Evolutionary conservation across 2,329 filamentous ascomycete genomes (phyloP).

Genomic region (Aspergillus proliferans): DNA sequence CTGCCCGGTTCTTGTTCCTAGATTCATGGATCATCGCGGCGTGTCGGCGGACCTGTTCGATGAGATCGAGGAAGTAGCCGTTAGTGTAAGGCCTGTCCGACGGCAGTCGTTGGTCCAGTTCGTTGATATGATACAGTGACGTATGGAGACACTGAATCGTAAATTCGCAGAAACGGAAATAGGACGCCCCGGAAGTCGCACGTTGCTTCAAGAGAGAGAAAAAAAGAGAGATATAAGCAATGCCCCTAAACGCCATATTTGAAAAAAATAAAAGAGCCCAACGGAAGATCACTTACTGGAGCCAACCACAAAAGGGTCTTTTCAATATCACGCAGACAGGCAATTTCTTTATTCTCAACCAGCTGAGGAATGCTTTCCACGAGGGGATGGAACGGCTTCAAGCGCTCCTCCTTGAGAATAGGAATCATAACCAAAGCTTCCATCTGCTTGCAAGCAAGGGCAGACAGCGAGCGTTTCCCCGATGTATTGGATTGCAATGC

Average conservation of each 20-base stretch:
- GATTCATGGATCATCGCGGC: slow-evolving; percentile 73
- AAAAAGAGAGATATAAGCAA: slow-evolving; percentile 58
- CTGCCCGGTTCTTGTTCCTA: slow-evolving; percentile 60
- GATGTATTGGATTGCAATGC: slow-evolving; percentile 41
- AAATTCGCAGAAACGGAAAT: slow-evolving; percentile 82
- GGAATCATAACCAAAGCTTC: slow-evolving; percentile 72
- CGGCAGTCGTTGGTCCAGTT: slow-evolving; percentile 77
- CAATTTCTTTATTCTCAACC: slow-evolving; percentile 78
- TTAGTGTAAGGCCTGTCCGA: slow-evolving; percentile 87
- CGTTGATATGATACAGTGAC: slow-evolving; percentile 77
- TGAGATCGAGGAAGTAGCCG: slow-evolving; percentile 93
- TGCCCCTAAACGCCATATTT: slow-evolving; percentile 54
- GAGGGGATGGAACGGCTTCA: slow-evolving; percentile 76
- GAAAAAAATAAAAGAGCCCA: slow-evolving; percentile 31
- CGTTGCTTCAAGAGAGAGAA: slow-evolving; percentile 63
- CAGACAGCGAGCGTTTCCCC: slow-evolving; percentile 57
- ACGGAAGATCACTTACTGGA: slow-evolving; percentile 69
- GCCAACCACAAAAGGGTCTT: slow-evolving; percentile 87
- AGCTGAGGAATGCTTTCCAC: slow-evolving; percentile 71
- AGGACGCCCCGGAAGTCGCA: slow-evolving; percentile 62
- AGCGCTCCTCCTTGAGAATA: slow-evolving; percentile 63
- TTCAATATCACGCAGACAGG: slow-evolving; percentile 86
- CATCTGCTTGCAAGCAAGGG: slow-evolving; percentile 68
- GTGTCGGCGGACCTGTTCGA: slow-evolving; percentile 88
- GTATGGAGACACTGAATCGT: slow-evolving; percentile 86